Evolutionary conservation across 768 basidiomycete species (phyloP), one percentile per base, ranked within the genome.

Genomic region (Boletus rubescentipes): DNA sequence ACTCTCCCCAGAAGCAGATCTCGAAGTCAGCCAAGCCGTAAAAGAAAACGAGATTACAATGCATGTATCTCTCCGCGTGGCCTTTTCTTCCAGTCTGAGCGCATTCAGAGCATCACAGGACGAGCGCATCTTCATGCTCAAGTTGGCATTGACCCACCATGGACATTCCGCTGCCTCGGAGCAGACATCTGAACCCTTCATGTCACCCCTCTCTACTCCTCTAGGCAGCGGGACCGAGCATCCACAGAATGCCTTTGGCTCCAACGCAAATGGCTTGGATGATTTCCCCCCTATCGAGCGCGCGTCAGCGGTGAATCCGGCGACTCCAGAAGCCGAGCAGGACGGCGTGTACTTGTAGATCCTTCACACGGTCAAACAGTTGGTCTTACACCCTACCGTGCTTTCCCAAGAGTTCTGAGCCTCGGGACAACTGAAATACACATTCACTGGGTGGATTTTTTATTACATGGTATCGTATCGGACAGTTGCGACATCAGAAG

Each of bases 31-130:
- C 31, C 75, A 79, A 42, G 89, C 85, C 10, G 68, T 85, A 9
- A 75, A 82, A 51, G 91, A 93, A 70, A 93, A 93, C 63, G 75
- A 84, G 60, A 69, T 60, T 3, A 86, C 88, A 38, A 89, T 93
- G 91, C 66, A 70, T 43, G 67, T 68, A 58, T 52, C 41, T 39
- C n/a, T 86, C 62, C 51, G 70, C 15, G 31, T n/a, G 35, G 26
- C 15, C 18, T 41, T 41, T 53, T 54, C 46, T 31, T 40, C 47
- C 26, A 36, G 42, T n/a, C 62, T 61, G 48, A 68, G 43, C 12
- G 29, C 52, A 30, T 58, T 26, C 61, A 92, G 91, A 57, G 86
- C 79, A 8, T 89, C 90, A 9, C 91, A 92, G 70, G 80, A 87
- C 62, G 91, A 93, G 63, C 78, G 90, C 20, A 81, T 91, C 53